Conservation (phyloP, 1,284 basidiomycete genomes). For the Phellinidium pouzarii region DNA sequence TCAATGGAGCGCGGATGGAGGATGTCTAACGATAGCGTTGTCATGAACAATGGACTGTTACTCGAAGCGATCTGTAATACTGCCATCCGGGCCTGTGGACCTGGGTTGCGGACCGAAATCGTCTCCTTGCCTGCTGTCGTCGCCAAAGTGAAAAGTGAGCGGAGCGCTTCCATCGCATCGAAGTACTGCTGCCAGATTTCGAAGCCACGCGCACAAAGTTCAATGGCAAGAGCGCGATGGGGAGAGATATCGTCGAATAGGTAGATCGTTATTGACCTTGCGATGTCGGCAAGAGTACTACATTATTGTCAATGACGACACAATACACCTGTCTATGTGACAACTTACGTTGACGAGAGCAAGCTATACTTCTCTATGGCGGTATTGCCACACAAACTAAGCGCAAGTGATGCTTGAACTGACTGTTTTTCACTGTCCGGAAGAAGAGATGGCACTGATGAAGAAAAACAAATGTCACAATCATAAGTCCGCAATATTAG, state of each 20-base stretch:
- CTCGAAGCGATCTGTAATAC: conserved; percentile 80
- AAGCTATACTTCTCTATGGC: conserved; percentile 78
- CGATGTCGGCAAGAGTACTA: conserved; percentile 77
- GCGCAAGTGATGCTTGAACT: conserved; percentile 53
- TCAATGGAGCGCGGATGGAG: conserved; percentile 73
- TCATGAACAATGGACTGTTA: conserved; percentile 92
- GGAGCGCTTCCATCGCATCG: conserved; percentile 85
- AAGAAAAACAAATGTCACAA: neutral
- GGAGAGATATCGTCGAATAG: conserved; percentile 65
- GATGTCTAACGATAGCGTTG: conserved; percentile 88
- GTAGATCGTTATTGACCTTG: conserved; percentile 74
- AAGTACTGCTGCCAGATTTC: conserved; percentile 92
- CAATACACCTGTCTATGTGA: neutral
- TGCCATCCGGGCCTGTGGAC: conserved; percentile 67
- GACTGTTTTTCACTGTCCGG: conserved; percentile 48
- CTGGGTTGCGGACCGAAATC: conserved; percentile 55
- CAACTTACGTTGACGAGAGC: conserved; percentile 60
- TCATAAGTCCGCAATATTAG: neutral
- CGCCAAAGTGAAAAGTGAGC: conserved; percentile 78
- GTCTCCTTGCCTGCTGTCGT: conserved; percentile 66
- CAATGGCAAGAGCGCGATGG: conserved; percentile 74
- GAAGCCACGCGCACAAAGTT: conserved; percentile 87
- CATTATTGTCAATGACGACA: neutral
- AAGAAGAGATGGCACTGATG: conserved; percentile 65
- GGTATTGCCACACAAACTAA: conserved; percentile 79